phyloP scores from a whole-genome alignment of 306 rosid genomes.

The Acacia acuminata region DNA sequence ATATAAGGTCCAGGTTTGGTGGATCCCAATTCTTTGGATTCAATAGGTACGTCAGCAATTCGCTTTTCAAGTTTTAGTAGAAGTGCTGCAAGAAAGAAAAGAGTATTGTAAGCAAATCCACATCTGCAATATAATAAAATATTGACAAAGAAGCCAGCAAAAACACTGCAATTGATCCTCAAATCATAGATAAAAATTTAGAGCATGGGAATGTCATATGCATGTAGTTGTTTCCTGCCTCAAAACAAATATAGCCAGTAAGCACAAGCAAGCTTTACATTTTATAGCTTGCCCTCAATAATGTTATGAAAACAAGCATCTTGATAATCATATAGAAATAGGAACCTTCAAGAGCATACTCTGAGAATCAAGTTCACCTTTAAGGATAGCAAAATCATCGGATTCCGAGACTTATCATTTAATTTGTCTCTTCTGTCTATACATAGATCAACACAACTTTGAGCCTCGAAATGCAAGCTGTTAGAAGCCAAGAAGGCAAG shows the following conservation, averaged over 20 bases:
- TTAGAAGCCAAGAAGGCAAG: slow-evolving; percentile 87
- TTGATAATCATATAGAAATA: slow-evolving; percentile 27
- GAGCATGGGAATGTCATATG: slow-evolving; percentile 1
- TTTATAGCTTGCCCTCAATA: neutral
- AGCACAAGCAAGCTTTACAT: slow-evolving; percentile 25
- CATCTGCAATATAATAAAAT: neutral
- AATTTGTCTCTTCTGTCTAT: slow-evolving; percentile 72
- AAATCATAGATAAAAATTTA: slow-evolving; percentile 24
- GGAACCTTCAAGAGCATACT: slow-evolving; percentile 28
- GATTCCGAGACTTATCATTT: slow-evolving; percentile 67
- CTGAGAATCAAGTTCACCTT: slow-evolving; percentile 55
- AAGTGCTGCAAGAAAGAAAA: slow-evolving; percentile 68
- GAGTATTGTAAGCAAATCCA: slow-evolving; percentile 6
- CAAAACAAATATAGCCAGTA: slow-evolving; percentile 28
- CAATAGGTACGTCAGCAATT: slow-evolving; percentile 84
- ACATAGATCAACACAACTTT: slow-evolving; percentile 69
- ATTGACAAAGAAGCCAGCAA: slow-evolving; percentile 23
- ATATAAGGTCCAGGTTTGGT: slow-evolving; percentile 90
- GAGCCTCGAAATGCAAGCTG: slow-evolving; percentile 85
- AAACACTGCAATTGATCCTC: slow-evolving; percentile 19
- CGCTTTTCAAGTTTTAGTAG: slow-evolving; percentile 91
- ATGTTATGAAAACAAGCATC: slow-evolving; percentile 19
- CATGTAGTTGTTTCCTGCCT: slow-evolving; percentile 26
- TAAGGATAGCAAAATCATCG: slow-evolving; percentile 88
- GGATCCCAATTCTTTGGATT: slow-evolving; percentile 82